Conservation (phyloP, 768 basidiomycete genomes). For the Pisolithus sp. region DNA sequence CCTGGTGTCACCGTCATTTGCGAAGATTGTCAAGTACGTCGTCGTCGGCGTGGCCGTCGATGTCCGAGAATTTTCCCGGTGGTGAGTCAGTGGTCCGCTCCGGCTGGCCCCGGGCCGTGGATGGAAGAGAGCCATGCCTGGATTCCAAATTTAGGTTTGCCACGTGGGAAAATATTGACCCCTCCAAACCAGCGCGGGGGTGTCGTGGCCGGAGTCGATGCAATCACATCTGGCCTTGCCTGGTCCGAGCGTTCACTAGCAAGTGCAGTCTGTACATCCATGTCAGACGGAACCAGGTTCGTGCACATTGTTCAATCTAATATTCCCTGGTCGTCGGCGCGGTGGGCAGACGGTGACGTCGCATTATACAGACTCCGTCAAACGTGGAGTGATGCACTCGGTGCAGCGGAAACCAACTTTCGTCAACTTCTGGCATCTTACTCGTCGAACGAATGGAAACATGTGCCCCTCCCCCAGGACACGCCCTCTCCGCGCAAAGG, state of each 20-base stretch:
- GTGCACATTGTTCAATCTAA: constrained; percentile 6
- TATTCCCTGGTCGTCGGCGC: not conserved
- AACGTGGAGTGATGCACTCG: constrained; percentile 75
- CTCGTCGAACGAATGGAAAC: constrained; percentile 72
- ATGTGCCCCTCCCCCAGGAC: constrained; percentile 47
- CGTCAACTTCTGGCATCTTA: constrained; percentile 69
- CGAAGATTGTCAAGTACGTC: not conserved
- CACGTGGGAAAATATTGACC: no score
- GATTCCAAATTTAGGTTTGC: no score
- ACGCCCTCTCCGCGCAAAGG: constrained; percentile 48
- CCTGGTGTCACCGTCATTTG: not conserved
- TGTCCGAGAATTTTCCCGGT: not conserved
- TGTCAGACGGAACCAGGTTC: constrained; percentile 61
- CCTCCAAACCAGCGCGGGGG: no score
- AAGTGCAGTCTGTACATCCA: constrained; percentile 13
- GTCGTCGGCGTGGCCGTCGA: not conserved
- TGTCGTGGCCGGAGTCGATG: not conserved
- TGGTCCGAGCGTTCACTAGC: not conserved
- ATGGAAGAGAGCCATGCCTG: no score
- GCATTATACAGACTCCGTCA: constrained; percentile 55
- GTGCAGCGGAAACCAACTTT: constrained; percentile 70
- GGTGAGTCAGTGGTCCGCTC: no score
- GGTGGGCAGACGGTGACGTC: not conserved
- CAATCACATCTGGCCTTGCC: not conserved
- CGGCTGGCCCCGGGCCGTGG: no score